These are phyloP conservation scores for Sesbania bispinosa DNA, from an alignment of 306 rosid genomes.

Conservation along the genomic window DNA sequence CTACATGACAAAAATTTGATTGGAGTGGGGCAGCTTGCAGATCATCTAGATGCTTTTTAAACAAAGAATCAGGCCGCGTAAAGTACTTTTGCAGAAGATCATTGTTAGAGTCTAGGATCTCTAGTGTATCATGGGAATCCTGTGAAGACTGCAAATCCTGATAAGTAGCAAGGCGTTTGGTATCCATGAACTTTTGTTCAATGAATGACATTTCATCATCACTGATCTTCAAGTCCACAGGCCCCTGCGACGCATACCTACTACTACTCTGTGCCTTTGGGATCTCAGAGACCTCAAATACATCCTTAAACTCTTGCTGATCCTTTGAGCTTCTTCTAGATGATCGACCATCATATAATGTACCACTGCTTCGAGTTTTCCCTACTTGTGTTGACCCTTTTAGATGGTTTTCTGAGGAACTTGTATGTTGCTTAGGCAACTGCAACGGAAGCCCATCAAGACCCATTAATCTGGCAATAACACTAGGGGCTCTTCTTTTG, in stretches of 20 bases:
- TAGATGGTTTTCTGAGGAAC: conserved; percentile 26
- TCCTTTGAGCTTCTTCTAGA: conserved; percentile 7
- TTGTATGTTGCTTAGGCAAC: conserved; percentile 46
- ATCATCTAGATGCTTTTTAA: conserved; percentile 60
- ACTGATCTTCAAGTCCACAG: neutral
- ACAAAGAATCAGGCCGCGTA: conserved; percentile 62
- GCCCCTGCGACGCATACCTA: neutral
- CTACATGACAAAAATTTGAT: conserved; percentile 39
- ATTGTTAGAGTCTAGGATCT: conserved; percentile 59
- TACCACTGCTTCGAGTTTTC: conserved; percentile 35
- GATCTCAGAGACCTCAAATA: conserved; percentile 9
- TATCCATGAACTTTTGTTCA: neutral
- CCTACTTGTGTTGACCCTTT: conserved; percentile 32
- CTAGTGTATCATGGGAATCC: conserved; percentile 59
- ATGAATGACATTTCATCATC: neutral
- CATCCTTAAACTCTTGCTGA: neutral
- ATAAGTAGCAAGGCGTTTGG: conserved; percentile 6
- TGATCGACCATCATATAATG: conserved; percentile 10
- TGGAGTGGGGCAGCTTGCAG: conserved; percentile 39
- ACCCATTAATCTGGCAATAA: conserved; percentile 83
- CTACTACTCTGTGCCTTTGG: neutral
- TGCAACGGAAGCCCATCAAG: conserved; percentile 69
- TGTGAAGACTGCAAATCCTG: conserved; percentile 39
- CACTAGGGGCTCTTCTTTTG: conserved; percentile 57
- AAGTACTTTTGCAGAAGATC: conserved; percentile 54